Evolutionary conservation across 2,329 filamentous ascomycete species (phyloP).

Genomic region (Hypocrella siamensis): DNA sequence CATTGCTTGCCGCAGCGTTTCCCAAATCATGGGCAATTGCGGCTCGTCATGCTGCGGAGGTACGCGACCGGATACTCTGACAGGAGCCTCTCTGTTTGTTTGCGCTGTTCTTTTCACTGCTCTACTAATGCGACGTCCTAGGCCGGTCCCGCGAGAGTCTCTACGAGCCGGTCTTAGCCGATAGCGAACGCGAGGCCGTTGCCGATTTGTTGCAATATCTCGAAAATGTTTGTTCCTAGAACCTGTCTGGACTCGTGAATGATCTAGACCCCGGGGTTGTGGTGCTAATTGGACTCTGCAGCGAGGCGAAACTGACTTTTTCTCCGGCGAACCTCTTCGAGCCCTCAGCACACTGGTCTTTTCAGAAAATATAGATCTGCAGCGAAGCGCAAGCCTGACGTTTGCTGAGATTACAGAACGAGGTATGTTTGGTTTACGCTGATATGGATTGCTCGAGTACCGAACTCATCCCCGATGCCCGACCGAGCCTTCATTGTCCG

Average conservation of each 20-base stretch:
- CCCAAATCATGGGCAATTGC: conserved; percentile 43
- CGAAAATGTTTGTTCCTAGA: conserved; percentile 61
- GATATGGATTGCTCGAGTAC: too few species aligned
- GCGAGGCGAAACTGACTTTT: conserved; percentile 97
- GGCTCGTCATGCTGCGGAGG: conserved; percentile 44
- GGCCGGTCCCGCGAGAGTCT: conserved; percentile 67
- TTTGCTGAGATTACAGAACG: conserved; percentile 98
- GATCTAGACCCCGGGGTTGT: neutral
- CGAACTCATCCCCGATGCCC: neutral
- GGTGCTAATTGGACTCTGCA: conserved; percentile 19
- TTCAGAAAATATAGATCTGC: conserved; percentile 95
- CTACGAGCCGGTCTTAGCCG: conserved; percentile 78
- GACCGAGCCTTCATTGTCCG: neutral
- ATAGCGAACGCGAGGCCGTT: conserved; percentile 93
- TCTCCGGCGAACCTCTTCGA: conserved; percentile 84
- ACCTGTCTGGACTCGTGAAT: neutral
- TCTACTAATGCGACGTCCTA: conserved; percentile 19
- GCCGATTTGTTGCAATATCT: conserved; percentile 90
- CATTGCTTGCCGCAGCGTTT: too few species aligned
- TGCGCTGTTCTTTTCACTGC: conserved; percentile 2
- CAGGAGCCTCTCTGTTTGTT: too few species aligned
- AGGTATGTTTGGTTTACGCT: conserved; percentile 47
- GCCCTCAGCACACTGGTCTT: conserved; percentile 93
- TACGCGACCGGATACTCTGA: too few species aligned
- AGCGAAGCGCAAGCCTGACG: conserved; percentile 91